Percentiles rank a stretch among this genome's conserved stretches.
phyloP scores from a whole-genome alignment of 768 basidiomycete species.

The Podaxis rugospora region DNA sequence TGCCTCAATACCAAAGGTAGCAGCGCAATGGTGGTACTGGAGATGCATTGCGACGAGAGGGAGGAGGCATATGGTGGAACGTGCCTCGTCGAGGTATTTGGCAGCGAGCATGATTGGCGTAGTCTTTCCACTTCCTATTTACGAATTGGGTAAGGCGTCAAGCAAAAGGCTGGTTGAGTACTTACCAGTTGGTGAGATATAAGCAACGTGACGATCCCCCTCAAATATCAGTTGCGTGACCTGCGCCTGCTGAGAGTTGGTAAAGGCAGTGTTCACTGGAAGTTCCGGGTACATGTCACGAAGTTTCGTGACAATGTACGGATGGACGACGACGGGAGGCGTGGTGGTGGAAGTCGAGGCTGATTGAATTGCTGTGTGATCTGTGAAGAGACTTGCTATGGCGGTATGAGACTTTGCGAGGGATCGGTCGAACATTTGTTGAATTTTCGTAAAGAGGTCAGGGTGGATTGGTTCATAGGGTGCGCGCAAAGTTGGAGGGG shows the following conservation, averaged over 20 bases:
- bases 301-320: not conserved
- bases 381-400: not conserved
- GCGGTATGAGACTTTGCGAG: not conserved
- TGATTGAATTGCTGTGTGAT: not conserved
- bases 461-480: not conserved
- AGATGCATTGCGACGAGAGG: not conserved
- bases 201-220: no score
- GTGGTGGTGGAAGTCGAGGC: not conserved
- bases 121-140: not conserved
- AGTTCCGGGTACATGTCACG: not conserved
- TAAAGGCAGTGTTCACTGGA: not conserved
- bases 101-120: not conserved
- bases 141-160: no score
- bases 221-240: not conserved
- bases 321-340: not conserved
- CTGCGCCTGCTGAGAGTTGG: slow-evolving; percentile 1
- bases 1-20: not conserved
- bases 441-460: not conserved
- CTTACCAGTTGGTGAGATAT: no score
- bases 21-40: not conserved
- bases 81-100: not conserved
- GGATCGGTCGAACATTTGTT: not conserved
- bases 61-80: not conserved
- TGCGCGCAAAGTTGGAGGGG: not conserved
- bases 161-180: no score